These are phyloP conservation scores for Penicillium thymicola DNA, from an alignment of 2,329 filamentous ascomycete genomes.

Conservation along the genomic window DNA sequence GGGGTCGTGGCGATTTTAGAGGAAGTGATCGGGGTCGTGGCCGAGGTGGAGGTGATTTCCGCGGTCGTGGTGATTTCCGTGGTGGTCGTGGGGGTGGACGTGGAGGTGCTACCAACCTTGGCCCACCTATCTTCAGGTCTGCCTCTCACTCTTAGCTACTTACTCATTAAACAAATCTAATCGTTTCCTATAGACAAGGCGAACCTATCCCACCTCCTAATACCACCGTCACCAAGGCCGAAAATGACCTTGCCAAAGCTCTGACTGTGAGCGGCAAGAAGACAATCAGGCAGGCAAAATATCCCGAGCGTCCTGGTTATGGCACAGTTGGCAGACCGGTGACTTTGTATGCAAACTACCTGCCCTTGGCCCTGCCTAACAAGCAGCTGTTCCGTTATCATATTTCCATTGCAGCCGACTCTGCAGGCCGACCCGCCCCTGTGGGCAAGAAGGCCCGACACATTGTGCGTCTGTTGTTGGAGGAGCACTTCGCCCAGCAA, in stretches of 20 bases:
- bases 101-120: slow-evolving; percentile 18
- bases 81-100: slow-evolving; percentile 12
- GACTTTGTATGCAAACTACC: slow-evolving; percentile 40
- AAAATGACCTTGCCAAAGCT: slow-evolving; percentile 27
- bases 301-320: slow-evolving; percentile 39
- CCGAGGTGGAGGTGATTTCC: slow-evolving; percentile 22
- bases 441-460: slow-evolving; percentile 46
- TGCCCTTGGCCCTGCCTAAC: slow-evolving; percentile 36
- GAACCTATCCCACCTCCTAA: slow-evolving; percentile 21
- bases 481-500: slow-evolving; percentile 33
- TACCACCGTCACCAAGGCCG: slow-evolving; percentile 25
- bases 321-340: slow-evolving; percentile 34
- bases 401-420: slow-evolving; percentile 31
- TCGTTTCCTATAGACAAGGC: slow-evolving; percentile 18
- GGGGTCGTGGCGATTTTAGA: slow-evolving; percentile 15
- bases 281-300: slow-evolving; percentile 15
- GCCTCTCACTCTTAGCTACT: slow-evolving; percentile 3
- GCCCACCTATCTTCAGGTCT: slow-evolving; percentile 31
- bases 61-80: slow-evolving; percentile 28
- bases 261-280: slow-evolving; percentile 20
- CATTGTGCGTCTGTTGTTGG: slow-evolving; percentile 48
- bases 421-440: slow-evolving; percentile 22
- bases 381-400: slow-evolving; percentile 44
- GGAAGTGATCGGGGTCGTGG: slow-evolving; percentile 28
- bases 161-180: neutral